Evolutionary conservation across 305 asterid genomes (phyloP).

Genomic region (Stenogyne calaminthoides): DNA sequence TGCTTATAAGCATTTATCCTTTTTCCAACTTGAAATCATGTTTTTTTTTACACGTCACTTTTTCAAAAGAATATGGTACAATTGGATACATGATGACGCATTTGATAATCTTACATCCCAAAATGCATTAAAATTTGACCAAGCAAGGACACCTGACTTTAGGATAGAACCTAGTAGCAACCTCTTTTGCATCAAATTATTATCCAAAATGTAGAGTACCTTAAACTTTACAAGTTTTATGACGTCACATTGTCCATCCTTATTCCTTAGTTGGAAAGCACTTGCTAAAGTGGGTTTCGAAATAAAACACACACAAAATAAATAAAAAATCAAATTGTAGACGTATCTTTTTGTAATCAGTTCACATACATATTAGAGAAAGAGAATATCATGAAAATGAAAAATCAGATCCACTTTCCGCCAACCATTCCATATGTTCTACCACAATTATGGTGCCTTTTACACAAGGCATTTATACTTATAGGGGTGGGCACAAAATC

Average conservation of each 20-base stretch:
- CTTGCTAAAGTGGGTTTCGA: constrained; percentile 44
- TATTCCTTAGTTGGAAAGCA: constrained; percentile 51
- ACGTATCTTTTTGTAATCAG: constrained; percentile 37
- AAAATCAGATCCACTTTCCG: constrained; percentile 38
- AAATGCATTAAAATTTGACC: not conserved
- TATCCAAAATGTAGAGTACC: constrained; percentile 24
- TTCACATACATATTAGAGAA: constrained; percentile 19
- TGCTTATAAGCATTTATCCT: not conserved
- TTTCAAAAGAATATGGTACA: not conserved
- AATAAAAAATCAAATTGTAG: constrained; percentile 23
- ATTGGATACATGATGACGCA: not conserved
- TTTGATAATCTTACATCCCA: not conserved
- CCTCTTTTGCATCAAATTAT: not conserved
- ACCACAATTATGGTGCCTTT: constrained; percentile 28
- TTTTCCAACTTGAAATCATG: not conserved
- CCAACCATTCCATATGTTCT: constrained; percentile 30
- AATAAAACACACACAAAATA: not conserved
- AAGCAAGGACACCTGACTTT: not conserved
- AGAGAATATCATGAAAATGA: constrained; percentile 40
- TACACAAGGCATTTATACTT: not conserved
- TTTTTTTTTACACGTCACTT: not conserved
- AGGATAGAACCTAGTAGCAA: not conserved
- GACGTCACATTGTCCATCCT: constrained; percentile 47
- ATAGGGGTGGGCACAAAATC: no score
- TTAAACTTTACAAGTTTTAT: constrained; percentile 29